Evolutionary conservation across 1,284 basidiomycete genomes (phyloP).

Genomic region (Tilletia walkeri): DNA sequence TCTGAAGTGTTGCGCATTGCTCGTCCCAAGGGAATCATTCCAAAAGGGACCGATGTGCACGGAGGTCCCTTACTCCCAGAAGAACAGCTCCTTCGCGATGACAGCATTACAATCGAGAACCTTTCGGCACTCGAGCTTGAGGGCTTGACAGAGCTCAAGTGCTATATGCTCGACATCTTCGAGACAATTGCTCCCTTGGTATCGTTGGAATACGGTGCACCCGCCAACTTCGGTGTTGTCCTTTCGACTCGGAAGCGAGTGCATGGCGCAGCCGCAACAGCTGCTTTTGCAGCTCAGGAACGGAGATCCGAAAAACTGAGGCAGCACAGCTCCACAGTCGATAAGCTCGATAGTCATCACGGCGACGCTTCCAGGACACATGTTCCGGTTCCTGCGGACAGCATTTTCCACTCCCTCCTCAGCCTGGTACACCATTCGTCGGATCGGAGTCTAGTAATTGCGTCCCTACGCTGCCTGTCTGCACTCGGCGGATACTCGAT

Average conservation of each 20-base stretch:
- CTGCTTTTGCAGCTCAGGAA: background rate
- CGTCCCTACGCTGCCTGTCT: constrained; percentile 41
- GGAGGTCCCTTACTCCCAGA: background rate
- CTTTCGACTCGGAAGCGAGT: background rate
- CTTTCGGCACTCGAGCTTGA: constrained; percentile 32
- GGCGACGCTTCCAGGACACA: background rate
- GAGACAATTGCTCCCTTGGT: constrained; percentile 25
- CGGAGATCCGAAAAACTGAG: background rate
- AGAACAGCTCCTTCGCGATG: background rate
- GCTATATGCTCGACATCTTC: constrained; percentile 48
- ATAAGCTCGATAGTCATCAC: background rate
- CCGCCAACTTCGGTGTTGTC: constrained; percentile 6
- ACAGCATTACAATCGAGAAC: background rate
- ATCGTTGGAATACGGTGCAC: constrained; percentile 1
- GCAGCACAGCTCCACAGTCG: background rate
- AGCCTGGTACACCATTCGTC: constrained; percentile 33
- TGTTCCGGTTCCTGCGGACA: constrained; percentile 27
- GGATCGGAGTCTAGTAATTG: constrained; percentile 46
- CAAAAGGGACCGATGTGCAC: background rate
- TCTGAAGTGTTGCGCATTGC: constrained; percentile 11
- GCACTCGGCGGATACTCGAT: constrained; percentile 25
- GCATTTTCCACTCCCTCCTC: constrained; percentile 39
- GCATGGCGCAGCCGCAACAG: background rate
- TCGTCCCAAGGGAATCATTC: background rate
- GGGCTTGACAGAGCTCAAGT: constrained; percentile 43